phyloP scores from a whole-genome alignment of 805 yeast genomes.

The Brettanomyces sp. region DNA sequence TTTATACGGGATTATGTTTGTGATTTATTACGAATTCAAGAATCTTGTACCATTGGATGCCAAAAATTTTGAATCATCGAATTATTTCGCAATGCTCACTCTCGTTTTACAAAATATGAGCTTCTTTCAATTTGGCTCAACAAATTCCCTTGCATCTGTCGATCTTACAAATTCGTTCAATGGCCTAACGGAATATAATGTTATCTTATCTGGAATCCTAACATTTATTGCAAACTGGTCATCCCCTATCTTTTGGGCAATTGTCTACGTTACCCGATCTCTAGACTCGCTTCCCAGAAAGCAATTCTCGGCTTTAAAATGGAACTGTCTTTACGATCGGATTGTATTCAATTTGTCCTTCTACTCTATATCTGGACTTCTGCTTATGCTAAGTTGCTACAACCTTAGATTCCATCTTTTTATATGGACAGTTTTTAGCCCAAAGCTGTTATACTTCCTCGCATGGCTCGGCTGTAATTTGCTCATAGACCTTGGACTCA shows the following conservation, averaged over 20 bases:
- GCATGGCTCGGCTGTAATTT: slow-evolving; percentile 58
- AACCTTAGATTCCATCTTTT: slow-evolving; percentile 76
- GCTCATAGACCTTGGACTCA: slow-evolving; percentile 28
- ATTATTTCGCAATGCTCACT: slow-evolving; percentile 22
- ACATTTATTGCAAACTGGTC: slow-evolving; percentile 81
- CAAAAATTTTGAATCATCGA: slow-evolving; percentile 5
- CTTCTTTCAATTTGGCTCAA: slow-evolving; percentile 82
- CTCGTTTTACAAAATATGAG: slow-evolving; percentile 62
- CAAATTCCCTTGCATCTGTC: slow-evolving; percentile 85
- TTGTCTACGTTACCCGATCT: slow-evolving; percentile 26
- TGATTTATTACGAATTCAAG: slow-evolving; percentile 21
- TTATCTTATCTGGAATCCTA: slow-evolving; percentile 62
- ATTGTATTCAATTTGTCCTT: slow-evolving; percentile 36
- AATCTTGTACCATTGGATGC: slow-evolving; percentile 4
- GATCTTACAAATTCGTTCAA: slow-evolving; percentile 90
- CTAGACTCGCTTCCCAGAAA: slow-evolving; percentile 4
- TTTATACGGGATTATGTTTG: slow-evolving; percentile 26
- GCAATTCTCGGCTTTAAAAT: slow-evolving; percentile 15
- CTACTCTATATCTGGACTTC: slow-evolving; percentile 49
- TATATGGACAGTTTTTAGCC: slow-evolving; percentile 97
- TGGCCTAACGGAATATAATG: slow-evolving; percentile 66
- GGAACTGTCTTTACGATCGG: slow-evolving; percentile 28
- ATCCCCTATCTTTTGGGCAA: slow-evolving; percentile 76
- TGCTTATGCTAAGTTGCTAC: slow-evolving; percentile 60
- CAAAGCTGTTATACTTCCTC: slow-evolving; percentile 72